Percentiles rank a stretch among this genome's conserved stretches.
phyloP scores from a whole-genome alignment of 2,329 filamentous ascomycete genomes.

The Harringtonia aguacate region DNA sequence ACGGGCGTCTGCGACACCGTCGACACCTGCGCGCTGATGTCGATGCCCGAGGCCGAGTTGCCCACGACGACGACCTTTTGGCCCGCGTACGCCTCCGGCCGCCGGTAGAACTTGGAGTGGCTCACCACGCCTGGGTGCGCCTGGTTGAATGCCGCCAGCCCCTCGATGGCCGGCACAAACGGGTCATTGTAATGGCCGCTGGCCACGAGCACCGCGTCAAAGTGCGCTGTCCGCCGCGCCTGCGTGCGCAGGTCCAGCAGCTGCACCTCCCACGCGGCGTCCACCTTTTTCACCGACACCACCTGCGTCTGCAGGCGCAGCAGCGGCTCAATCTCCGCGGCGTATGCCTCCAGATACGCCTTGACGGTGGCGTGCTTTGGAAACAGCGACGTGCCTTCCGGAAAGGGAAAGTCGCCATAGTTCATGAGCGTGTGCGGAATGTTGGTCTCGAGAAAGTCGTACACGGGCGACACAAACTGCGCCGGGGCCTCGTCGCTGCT shows the following conservation, averaged over 20 bases:
- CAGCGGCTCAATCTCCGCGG: constrained; percentile 43
- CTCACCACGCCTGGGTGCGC: constrained; percentile 41
- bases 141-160: constrained; percentile 45
- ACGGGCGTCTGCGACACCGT: constrained; percentile 42
- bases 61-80: constrained; percentile 38
- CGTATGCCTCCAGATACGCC: constrained; percentile 55
- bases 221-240: constrained; percentile 21
- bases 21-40: constrained; percentile 29
- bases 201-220: constrained; percentile 53
- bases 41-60: constrained; percentile 31
- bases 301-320: constrained; percentile 56
- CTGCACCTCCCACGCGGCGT: not conserved
- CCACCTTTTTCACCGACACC: constrained; percentile 22
- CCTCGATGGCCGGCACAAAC: constrained; percentile 48
- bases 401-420: constrained; percentile 53
- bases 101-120: constrained; percentile 68
- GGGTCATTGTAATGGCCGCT: constrained; percentile 57
- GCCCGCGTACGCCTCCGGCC: constrained; percentile 17
- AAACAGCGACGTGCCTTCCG: constrained; percentile 49
- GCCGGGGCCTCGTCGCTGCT: constrained; percentile 20
- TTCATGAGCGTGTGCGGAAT: constrained; percentile 63
- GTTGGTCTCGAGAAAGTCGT: constrained; percentile 63
- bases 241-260: constrained; percentile 16
- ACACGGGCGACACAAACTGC: constrained; percentile 59
- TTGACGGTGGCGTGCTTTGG: constrained; percentile 54